Evolutionary conservation across 2,329 filamentous ascomycete genomes (phyloP).

Genomic region (Fusarium goolgardi): DNA sequence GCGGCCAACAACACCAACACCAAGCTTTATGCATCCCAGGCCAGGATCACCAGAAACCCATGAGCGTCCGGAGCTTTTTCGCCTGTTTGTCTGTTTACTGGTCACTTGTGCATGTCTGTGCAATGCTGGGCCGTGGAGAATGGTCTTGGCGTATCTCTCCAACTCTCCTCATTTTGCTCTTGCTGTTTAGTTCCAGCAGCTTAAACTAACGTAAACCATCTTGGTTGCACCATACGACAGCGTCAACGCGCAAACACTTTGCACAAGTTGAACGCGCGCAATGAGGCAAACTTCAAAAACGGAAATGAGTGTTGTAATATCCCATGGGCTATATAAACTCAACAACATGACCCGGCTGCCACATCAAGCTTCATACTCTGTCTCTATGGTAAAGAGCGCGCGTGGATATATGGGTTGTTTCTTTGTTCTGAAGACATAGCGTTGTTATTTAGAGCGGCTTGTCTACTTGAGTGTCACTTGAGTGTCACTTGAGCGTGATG

Average conservation of each 20-base stretch:
- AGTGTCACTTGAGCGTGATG: background rate
- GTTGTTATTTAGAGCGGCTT: too few relatives aligned
- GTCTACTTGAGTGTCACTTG: background rate
- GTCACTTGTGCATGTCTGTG: conserved; percentile 9
- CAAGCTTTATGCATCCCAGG: background rate
- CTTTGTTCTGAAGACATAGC: too few relatives aligned
- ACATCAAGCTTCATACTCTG: background rate
- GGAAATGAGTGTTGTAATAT: background rate
- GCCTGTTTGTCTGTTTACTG: background rate
- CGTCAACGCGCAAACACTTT: background rate
- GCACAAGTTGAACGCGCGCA: background rate
- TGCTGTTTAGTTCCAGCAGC: background rate
- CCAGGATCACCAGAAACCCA: background rate
- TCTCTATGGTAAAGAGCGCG: too few relatives aligned
- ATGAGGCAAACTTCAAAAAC: background rate
- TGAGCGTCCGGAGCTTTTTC: conserved; percentile 18
- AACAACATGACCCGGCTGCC: background rate
- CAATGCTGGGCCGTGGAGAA: conserved; percentile 11
- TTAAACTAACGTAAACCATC: background rate
- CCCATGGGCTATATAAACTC: background rate
- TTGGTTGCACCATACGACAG: background rate
- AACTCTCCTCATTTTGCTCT: background rate
- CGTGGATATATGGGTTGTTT: background rate
- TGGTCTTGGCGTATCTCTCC: conserved; percentile 24
- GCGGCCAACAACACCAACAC: conserved; percentile 12